Evolutionary conservation across 169 alveolate species (phyloP).

Genomic region (Plasmodium yoelii): DNA sequence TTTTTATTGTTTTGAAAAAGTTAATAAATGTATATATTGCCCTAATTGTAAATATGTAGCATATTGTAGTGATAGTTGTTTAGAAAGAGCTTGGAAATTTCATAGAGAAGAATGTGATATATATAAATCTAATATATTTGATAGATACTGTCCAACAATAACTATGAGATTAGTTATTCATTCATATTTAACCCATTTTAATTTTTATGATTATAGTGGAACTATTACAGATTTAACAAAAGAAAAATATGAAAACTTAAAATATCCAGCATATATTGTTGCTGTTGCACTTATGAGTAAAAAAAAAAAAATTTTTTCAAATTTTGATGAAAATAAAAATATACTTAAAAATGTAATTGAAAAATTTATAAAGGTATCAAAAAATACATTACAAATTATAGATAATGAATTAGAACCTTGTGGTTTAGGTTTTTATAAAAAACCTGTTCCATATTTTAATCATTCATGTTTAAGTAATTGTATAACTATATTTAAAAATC

Average conservation of each 20-base stretch:
- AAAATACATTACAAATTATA: conserved; percentile 55
- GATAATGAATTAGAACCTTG: conserved; percentile 73
- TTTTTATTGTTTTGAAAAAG: conserved; percentile 64
- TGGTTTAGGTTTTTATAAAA: conserved; percentile 51
- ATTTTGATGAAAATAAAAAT: conserved; percentile 66
- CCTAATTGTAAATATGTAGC: conserved; percentile 70
- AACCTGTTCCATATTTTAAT: conserved; percentile 60
- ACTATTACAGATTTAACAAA: conserved; percentile 31
- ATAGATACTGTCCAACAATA: conserved; percentile 58
- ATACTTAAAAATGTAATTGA: conserved; percentile 56
- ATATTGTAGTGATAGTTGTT: conserved; percentile 59
- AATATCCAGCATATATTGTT: conserved; percentile 70
- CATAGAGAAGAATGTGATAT: conserved; percentile 76
- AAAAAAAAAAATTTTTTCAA: conserved; percentile 36
- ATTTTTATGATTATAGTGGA: conserved; percentile 71
- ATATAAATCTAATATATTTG: conserved; percentile 48
- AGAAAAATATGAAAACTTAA: conserved; percentile 64
- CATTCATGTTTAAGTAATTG: conserved; percentile 75
- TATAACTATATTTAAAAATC: conserved; percentile 62
- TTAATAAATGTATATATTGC: conserved; percentile 49
- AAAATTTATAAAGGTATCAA: conserved; percentile 57
- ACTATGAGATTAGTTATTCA: conserved; percentile 65
- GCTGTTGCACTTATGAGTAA: conserved; percentile 68
- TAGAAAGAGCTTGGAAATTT: conserved; percentile 57
- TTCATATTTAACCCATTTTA: conserved; percentile 50